Evolutionary conservation across 2,329 filamentous ascomycete species (phyloP).

Genomic region (Pseudogymnoascus sp.): DNA sequence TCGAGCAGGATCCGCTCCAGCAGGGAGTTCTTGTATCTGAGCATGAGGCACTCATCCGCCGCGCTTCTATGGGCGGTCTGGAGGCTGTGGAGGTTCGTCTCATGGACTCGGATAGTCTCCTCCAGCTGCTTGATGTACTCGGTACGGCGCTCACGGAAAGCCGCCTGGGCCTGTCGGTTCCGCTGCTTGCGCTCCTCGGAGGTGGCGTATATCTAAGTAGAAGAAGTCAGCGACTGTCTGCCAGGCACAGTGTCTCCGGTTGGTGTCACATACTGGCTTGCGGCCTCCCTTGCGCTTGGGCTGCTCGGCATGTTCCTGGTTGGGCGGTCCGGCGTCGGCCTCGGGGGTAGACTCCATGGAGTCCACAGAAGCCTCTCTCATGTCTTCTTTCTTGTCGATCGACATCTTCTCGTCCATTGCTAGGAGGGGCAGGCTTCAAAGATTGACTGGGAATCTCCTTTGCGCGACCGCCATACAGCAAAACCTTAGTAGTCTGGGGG

Average conservation of each 20-base stretch:
- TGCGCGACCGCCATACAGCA: not conserved
- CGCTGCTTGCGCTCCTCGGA: conserved; percentile 97
- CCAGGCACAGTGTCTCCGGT: conserved; percentile 9
- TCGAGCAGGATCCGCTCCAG: conserved; percentile 92
- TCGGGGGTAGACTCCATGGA: conserved; percentile 56
- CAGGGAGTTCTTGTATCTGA: conserved; percentile 96
- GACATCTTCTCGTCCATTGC: conserved; percentile 61
- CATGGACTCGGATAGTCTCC: conserved; percentile 93
- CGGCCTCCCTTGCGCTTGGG: conserved; percentile 96
- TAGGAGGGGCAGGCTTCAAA: not conserved
- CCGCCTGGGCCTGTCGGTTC: conserved; percentile 93
- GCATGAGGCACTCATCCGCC: conserved; percentile 94
- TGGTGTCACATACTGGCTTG: conserved; percentile 69
- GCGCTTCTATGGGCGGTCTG: conserved; percentile 92
- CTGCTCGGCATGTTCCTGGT: conserved; percentile 46
- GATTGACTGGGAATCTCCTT: not conserved
- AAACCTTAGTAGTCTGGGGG: not conserved
- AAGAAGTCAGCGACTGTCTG: conserved; percentile 16
- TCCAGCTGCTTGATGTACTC: conserved; percentile 99
- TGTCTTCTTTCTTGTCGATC: conserved; percentile 52
- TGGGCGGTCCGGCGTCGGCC: conserved; percentile 37
- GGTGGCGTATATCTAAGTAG: conserved; percentile 82
- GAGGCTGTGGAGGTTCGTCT: conserved; percentile 84
- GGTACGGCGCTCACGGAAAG: conserved; percentile 90
- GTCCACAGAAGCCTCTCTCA: conserved; percentile 54